A percentile compares a stretch with the other conserved stretches of the same genome.
phyloP scores from a whole-genome alignment of 2,329 filamentous ascomycete species.

The Colletotrichum plurivorum region DNA sequence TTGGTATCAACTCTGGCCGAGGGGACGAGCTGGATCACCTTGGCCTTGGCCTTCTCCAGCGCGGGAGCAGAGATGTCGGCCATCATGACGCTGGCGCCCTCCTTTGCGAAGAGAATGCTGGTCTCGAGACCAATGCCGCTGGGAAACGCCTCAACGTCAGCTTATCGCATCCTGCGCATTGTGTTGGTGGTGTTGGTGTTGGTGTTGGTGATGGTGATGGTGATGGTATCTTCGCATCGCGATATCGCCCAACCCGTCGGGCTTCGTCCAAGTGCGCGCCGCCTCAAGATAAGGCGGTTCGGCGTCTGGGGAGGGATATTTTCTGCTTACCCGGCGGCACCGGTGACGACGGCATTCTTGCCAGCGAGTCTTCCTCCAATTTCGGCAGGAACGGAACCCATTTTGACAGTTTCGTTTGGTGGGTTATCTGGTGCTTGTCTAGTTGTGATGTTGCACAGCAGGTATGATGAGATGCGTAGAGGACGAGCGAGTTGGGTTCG shows the following conservation, averaged over 20 bases:
- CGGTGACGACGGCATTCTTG: constrained; percentile 82
- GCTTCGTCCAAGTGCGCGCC: constrained; percentile 16
- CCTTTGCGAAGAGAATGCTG: constrained; percentile 87
- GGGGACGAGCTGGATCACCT: constrained; percentile 81
- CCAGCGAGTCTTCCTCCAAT: constrained; percentile 66
- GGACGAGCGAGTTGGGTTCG: constrained; percentile 15
- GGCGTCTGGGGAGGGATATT: constrained; percentile 13
- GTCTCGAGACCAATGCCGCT: constrained; percentile 96
- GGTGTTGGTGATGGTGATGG: background rate
- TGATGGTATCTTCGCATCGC: background rate
- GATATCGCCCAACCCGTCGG: constrained; percentile 18
- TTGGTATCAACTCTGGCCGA: constrained; percentile 72
- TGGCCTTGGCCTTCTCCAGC: constrained; percentile 81
- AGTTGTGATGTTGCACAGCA: constrained; percentile 14
- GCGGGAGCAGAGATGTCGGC: constrained; percentile 86
- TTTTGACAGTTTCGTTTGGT: constrained; percentile 31
- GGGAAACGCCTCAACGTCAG: constrained; percentile 36
- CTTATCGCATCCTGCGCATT: constrained; percentile 16
- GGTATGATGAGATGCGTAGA: constrained; percentile 9
- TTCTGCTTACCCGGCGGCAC: constrained; percentile 82
- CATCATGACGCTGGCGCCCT: constrained; percentile 89
- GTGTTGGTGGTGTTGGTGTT: background rate
- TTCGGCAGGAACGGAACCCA: constrained; percentile 48
- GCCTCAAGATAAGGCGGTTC: constrained; percentile 15
- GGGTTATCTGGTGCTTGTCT: background rate